phyloP scores from a whole-genome alignment of 257 asterid genomes.

The Nicotiana sylvestris region DNA sequence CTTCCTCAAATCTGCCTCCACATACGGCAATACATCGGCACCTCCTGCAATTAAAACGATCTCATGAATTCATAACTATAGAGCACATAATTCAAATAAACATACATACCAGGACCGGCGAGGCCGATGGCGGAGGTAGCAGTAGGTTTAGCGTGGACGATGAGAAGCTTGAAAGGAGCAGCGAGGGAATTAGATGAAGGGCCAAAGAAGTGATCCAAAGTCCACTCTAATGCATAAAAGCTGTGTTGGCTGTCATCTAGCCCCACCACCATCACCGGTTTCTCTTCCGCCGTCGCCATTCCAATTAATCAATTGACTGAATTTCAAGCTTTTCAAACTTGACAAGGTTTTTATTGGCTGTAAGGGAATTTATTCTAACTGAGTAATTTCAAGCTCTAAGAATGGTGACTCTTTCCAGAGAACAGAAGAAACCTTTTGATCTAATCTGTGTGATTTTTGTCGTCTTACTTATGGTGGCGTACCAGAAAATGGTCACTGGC shows the following conservation, averaged over 20 bases:
- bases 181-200: slow-evolving; percentile 27
- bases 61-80: no score
- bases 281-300: slow-evolving; percentile 35
- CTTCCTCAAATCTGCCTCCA: slow-evolving; percentile 66
- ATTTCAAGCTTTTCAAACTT: no score
- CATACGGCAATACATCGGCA: slow-evolving; percentile 58
- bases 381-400: no score
- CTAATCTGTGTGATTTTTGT: neutral
- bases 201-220: slow-evolving; percentile 59
- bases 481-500: neutral
- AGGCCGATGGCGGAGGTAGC: slow-evolving; percentile 50
- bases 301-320: no score
- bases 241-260: slow-evolving; percentile 82
- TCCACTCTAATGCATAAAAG: slow-evolving; percentile 75
- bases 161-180: slow-evolving; percentile 48
- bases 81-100: no score
- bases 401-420: no score
- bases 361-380: no score
- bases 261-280: slow-evolving; percentile 75
- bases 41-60: slow-evolving; percentile 33
- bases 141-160: slow-evolving; percentile 69
- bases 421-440: no score
- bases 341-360: no score
- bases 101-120: slow-evolving; percentile 58
- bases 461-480: neutral